Evolutionary conservation across 2,329 filamentous ascomycete genomes (phyloP).

Genomic region (Paecilomyces formosus): DNA sequence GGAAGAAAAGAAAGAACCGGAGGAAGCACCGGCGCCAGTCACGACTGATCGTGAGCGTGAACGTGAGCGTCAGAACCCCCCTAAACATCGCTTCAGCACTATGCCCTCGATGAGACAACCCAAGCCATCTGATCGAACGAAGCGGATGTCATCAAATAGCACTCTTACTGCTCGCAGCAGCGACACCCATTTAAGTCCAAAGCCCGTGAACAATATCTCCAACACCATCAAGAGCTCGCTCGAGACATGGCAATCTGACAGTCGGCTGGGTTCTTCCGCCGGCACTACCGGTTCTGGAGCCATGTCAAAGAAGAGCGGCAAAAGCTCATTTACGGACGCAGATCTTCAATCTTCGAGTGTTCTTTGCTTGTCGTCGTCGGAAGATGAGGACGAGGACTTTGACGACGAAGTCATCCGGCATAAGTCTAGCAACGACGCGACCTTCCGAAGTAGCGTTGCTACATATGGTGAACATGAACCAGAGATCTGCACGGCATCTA

Average conservation of each 20-base stretch:
- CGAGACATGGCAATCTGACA: slow-evolving; percentile 11
- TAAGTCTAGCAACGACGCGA: slow-evolving; percentile 7
- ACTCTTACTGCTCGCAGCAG: slow-evolving; percentile 17
- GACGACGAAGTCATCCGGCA: slow-evolving; percentile 6
- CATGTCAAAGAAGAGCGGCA: slow-evolving; percentile 31
- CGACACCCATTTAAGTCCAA: slow-evolving; percentile 18
- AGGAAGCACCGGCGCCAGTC: not conserved
- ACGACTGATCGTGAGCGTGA: slow-evolving; percentile 1
- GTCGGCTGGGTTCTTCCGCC: slow-evolving; percentile 6
- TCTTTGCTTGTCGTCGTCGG: slow-evolving; percentile 43
- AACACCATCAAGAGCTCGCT: slow-evolving; percentile 11
- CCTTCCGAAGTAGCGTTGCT: slow-evolving; percentile 30
- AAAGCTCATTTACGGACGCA: slow-evolving; percentile 26
- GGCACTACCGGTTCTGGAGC: not conserved
- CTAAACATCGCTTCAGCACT: slow-evolving; percentile 7
- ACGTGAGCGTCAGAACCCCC: slow-evolving; percentile 3
- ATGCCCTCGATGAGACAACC: slow-evolving; percentile 6
- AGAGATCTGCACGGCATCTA: slow-evolving; percentile 37
- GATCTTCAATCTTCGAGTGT: slow-evolving; percentile 40
- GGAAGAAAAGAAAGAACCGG: slow-evolving; percentile 1
- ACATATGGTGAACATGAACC: slow-evolving; percentile 33
- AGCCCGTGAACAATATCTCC: slow-evolving; percentile 6
- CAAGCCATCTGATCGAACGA: slow-evolving; percentile 11
- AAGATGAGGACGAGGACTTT: slow-evolving; percentile 33
- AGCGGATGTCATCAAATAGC: slow-evolving; percentile 13